A percentile compares a stretch with the other conserved stretches of the same genome.
phyloP scores from a whole-genome alignment of 208 protist species.

The Crithidia thermophila region DNA sequence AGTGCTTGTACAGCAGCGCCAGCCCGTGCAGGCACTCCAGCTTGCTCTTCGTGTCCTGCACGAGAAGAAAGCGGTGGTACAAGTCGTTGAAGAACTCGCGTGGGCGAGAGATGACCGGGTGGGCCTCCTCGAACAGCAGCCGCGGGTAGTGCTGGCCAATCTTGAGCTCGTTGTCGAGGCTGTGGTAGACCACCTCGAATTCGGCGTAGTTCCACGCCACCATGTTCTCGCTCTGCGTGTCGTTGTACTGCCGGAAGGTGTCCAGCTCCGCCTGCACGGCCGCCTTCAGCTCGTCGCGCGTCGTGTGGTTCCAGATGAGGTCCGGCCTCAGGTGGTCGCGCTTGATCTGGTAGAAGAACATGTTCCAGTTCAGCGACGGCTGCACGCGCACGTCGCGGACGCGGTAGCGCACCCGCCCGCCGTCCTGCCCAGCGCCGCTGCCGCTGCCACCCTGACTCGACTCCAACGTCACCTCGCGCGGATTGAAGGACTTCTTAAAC shows the following conservation, averaged over 20 bases:
- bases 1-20: slow-evolving; percentile 89
- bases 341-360: slow-evolving; percentile 91
- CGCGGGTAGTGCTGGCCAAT: slow-evolving; percentile 91
- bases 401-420: slow-evolving; percentile 37
- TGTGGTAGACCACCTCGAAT: slow-evolving; percentile 93
- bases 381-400: slow-evolving; percentile 55
- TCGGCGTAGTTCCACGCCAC: slow-evolving; percentile 95
- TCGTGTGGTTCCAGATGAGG: slow-evolving; percentile 95
- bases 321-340: slow-evolving; percentile 88
- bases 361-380: slow-evolving; percentile 88
- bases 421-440: slow-evolving; percentile 6
- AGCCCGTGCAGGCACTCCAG: slow-evolving; percentile 91
- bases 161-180: slow-evolving; percentile 85
- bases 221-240: slow-evolving; percentile 32
- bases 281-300: slow-evolving; percentile 85
- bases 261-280: slow-evolving; percentile 88
- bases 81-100: slow-evolving; percentile 93
- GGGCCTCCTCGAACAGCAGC: slow-evolving; percentile 84
- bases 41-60: slow-evolving; percentile 62
- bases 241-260: slow-evolving; percentile 54
- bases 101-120: slow-evolving; percentile 73
- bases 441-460: slow-evolving; percentile 6
- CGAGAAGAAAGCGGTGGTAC: slow-evolving; percentile 93
- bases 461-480: slow-evolving; percentile 33
- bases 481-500: slow-evolving; percentile 85